Base-by-base conservation (phyloP, 768 basidiomycete species). In the Lyophyllum decastes region DNA sequence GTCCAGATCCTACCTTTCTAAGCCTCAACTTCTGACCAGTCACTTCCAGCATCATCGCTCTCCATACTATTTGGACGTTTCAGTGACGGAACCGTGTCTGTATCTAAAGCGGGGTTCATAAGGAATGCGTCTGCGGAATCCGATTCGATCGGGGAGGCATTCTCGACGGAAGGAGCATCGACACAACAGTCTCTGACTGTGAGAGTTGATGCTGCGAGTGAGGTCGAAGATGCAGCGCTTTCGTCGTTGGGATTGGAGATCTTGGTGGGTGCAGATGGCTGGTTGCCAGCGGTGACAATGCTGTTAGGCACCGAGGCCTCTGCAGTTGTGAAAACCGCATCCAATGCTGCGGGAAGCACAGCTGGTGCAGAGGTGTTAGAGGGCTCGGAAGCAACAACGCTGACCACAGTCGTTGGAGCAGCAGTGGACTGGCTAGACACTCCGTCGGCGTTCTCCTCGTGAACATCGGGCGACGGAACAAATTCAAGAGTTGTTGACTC, bases 11-110 rank as follows among this genome's bases (percentile, higher is more conserved):
- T n/a, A n/a, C n/a, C n/a, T n/a, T n/a, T 44, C 62, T 52, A 76
- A 17, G 71, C 77, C 17, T 78, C 77, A 33, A 79, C 67, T 48
- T 78, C 76, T 2, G 73, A 75, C 78, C 78, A 79, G 56, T 77
- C 78, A 52, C 74, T 76, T 5, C 64, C 72, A 34, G 71, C 72
- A 25, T 70, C 70, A 41, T 59, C 64, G 19, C 43, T 56, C 16
- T 64, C 67, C 16, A 63, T 61, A 17, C 46, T 26, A 45, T 49
- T 49, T 11, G 56, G 54, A n/a, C 56, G 55, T 46, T 55, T 62
- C 22, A n/a, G n/a, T n/a, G n/a, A n/a, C n/a, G 57, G 50, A 19
- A 26, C 35, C 10, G 38, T 12, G 16, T 48, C 43, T n/a, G 45
- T 17, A 8, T 55, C 22, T 30, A 10, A 30, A 10, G 56, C 47